Conservation (phyloP, 2,329 filamentous ascomycete species). For the Pleurostoma richardsiae region DNA sequence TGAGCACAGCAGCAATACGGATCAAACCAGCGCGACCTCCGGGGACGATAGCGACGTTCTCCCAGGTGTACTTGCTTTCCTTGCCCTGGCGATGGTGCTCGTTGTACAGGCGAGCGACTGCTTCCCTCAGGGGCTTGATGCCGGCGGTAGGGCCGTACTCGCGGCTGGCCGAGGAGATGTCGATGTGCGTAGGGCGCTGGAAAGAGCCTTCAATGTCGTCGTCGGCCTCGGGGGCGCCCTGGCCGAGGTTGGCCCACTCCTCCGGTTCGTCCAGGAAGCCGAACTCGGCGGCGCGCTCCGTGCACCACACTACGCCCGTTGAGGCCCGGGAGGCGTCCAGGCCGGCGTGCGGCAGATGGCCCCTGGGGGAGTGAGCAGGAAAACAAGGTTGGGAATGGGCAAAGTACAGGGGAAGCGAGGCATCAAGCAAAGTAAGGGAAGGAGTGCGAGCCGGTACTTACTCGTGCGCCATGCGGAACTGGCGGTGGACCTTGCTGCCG, state of each 20-base stretch:
- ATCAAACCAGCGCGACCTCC: conserved; percentile 90
- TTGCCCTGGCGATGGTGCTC: conserved; percentile 85
- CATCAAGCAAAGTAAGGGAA: no score
- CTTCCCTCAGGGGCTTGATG: conserved; percentile 84
- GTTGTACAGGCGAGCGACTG: conserved; percentile 90
- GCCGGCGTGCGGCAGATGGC: conserved; percentile 84
- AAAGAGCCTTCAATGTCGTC: conserved; percentile 91
- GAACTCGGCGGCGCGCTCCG: conserved; percentile 81
- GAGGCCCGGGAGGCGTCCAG: conserved; percentile 83
- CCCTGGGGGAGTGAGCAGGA: conserved; percentile 24
- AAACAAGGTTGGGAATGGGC: not conserved
- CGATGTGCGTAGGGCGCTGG: conserved; percentile 70
- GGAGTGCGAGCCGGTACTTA: not conserved
- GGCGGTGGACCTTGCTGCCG: conserved; percentile 77
- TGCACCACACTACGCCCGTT: conserved; percentile 93
- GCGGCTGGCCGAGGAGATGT: conserved; percentile 71
- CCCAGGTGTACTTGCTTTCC: conserved; percentile 87
- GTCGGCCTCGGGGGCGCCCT: conserved; percentile 51
- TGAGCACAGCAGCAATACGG: conserved; percentile 87
- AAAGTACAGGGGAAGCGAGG: no score
- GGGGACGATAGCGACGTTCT: conserved; percentile 95
- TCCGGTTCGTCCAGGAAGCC: conserved; percentile 80
- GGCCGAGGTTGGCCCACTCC: conserved; percentile 87
- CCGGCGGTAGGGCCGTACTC: conserved; percentile 94
- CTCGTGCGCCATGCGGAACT: conserved; percentile 86